phyloP scores from a whole-genome alignment of 192 early-diverging fungal genomes.

The Powellomyces hirtus region DNA sequence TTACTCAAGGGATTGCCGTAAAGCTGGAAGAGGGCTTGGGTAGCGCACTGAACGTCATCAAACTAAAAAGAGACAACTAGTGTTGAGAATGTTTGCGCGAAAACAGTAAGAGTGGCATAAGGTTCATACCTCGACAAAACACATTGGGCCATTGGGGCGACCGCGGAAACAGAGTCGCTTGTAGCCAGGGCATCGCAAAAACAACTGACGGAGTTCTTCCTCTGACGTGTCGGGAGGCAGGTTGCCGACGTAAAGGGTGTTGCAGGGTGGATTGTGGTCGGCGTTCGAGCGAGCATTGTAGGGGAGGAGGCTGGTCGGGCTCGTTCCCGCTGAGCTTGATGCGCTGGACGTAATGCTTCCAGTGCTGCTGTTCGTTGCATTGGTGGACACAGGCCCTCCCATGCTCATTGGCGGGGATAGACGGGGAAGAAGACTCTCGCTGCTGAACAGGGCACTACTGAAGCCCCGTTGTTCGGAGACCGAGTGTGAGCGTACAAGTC shows the following conservation, averaged over 20 bases:
- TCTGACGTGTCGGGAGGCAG: conserved; percentile 83
- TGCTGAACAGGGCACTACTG: conserved; percentile 49
- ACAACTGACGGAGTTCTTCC: conserved; percentile 83
- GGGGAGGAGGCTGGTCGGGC: conserved; percentile 15
- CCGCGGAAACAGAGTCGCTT: conserved; percentile 84
- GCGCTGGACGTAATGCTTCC: conserved; percentile 13
- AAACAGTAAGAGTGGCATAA: neutral
- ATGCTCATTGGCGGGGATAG: conserved; percentile 30
- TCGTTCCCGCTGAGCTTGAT: conserved; percentile 19
- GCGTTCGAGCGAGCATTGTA: conserved; percentile 33
- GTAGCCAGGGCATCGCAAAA: conserved; percentile 81
- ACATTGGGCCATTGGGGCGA: conserved; percentile 94
- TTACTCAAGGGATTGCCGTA: conserved; percentile 80
- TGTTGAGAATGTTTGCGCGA: neutral
- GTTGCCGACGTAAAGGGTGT: conserved; percentile 98
- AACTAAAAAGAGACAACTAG: conserved; percentile 49
- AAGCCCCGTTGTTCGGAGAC: conserved; percentile 41
- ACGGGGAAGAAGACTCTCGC: conserved; percentile 38
- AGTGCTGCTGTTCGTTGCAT: conserved; percentile 8
- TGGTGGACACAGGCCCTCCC: neutral
- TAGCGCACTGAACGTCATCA: conserved; percentile 90
- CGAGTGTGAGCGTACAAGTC: conserved; percentile 21
- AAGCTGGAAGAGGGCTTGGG: conserved; percentile 81
- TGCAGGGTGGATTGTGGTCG: conserved; percentile 98
- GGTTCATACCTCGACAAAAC: conserved; percentile 86